Evolutionary conservation across 306 rosid species (phyloP), one percentile per base, ranked within the genome.

Genomic region (Vigna hirtella): DNA sequence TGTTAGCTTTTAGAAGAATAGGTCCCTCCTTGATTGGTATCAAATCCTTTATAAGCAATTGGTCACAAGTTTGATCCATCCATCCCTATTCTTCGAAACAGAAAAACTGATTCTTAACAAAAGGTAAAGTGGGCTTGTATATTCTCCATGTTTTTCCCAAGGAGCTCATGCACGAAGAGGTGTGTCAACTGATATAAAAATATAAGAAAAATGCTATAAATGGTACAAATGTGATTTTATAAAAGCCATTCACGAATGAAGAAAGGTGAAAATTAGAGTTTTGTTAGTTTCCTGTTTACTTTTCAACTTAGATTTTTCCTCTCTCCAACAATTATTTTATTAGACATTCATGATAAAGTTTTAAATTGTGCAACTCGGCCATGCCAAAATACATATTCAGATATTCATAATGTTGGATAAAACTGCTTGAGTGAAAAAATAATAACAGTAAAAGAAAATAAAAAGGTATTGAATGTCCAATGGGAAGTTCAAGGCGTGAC

Each of bases 361-460:
- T 62, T 28, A 51, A 73, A 40, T 18, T 17, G 72, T 17, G 56
- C 58, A 56, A 20, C 66, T 56, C 56, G 49, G 32, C 30, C 52
- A 26, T 61, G 61, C 42, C 7, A 36, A 36, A 36, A 36, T 36
- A 36, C 8, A 36, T 34, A 6, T 20, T 55, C 1, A 28, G 32
- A 55, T 68, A 81, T 68, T 47, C 49, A 11, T 49, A 68, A 48
- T 59, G 55, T 70, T 32, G 26, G 82, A 48, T 38, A 32, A 70
- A 64, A 78, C 7, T 30, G 26, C 38, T 8, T 7, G 15, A 56
- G 32, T 22, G 6, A 36, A 6, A 36, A 36, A 34, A 34, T 34
- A 5, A 36, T 36, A 66, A 47, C 18, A 48, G 30, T 8, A 34
- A 51, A 9, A 53, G 10, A 18, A 55, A 55, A 3, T 20, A 55